Base-by-base conservation (phyloP, 164 flowering plant species). In the Chloranthus sessilifolius region DNA sequence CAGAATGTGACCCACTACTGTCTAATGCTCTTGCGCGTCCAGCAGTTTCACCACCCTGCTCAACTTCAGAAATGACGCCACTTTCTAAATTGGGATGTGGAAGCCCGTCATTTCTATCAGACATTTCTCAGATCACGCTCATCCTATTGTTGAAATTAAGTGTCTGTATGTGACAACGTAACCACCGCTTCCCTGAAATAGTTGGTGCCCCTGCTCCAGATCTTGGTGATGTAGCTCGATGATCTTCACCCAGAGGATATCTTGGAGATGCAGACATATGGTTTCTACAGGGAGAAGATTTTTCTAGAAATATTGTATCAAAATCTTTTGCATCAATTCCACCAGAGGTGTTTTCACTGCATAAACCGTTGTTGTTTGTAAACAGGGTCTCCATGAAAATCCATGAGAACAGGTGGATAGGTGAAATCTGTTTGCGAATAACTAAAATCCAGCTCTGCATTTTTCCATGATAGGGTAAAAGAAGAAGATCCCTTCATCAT, bases 151-250 rank as follows among this genome's bases (percentile, higher is more conserved):
- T 63, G 22, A 77, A 67, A 55, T 70, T 59, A 7, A 81, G 15
- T 34, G 59, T 66, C 30, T 72, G 88, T 52, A 87, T 80, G 17
- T 77, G 95, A 38, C 74, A 77, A 16, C 79, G 94, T 52, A 89
- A 57, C 66, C 73, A 53, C 2, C 97, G 84, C 46, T 97, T 78
- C 23, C 79, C 85, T 20, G 74, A 72, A 27, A 94, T 58, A 52
- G 99, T 89, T 37, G 82, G 67, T 34, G 78, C 83, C 15, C 83
- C 95, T 21, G 56, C 47, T 42, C 82, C 89, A 48, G 85, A 58
- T 37, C 55, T 47, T 14, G 85, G 95, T 35, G 90, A 75, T 52
- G 67, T 28, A 33, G 54, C 67, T 50, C 62, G 79, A 50, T 36
- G 43, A 61, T 64, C 77, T 39, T 47, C 66, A 35, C 72, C 70